Conservation (phyloP, 768 basidiomycete species). For the Calocybe gangraenosa region DNA sequence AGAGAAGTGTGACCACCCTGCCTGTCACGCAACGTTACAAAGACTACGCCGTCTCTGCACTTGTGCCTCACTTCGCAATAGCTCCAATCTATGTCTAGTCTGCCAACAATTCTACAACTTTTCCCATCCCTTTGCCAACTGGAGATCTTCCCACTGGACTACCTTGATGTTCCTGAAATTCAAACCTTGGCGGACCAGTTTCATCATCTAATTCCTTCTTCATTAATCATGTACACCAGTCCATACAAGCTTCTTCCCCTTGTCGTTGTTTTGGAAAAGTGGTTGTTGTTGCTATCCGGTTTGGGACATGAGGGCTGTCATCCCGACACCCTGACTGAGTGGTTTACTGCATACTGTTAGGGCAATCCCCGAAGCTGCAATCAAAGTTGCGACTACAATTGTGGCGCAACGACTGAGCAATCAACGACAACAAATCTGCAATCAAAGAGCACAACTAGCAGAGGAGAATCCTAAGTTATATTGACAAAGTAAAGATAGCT, state of each 20-base stretch:
- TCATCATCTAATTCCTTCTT: neutral
- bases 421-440: too few relatives aligned
- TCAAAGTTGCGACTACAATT: too few relatives aligned
- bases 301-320: neutral
- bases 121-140: constrained; percentile 1
- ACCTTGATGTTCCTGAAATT: neutral
- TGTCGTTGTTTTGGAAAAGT: neutral
- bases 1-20: too few relatives aligned
- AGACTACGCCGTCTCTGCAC: too few relatives aligned
- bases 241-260: constrained; percentile 1
- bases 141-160: neutral
- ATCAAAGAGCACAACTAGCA: too few relatives aligned
- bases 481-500: too few relatives aligned
- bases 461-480: too few relatives aligned
- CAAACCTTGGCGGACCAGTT: neutral
- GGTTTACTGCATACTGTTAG: neutral
- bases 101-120: neutral
- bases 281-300: neutral
- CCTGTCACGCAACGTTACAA: too few relatives aligned
- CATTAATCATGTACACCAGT: neutral
- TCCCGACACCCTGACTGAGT: neutral
- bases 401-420: too few relatives aligned
- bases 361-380: too few relatives aligned
- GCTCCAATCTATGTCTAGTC: neutral
- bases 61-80: too few relatives aligned